phyloP scores from a whole-genome alignment of 2,329 filamentous ascomycete genomes.

The Cylindrodendrum hubeiense region DNA sequence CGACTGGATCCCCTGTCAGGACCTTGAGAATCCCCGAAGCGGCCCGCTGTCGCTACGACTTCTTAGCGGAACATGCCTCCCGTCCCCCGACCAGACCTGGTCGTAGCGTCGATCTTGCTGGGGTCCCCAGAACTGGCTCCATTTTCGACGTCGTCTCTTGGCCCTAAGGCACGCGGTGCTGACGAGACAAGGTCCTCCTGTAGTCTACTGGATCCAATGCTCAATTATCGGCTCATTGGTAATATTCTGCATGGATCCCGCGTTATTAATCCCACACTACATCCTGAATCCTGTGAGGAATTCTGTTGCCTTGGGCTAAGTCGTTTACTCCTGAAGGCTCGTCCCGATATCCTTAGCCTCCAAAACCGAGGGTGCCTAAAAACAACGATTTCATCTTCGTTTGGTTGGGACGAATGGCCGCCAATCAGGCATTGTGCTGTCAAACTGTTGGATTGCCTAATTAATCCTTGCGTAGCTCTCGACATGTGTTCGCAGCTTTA shows the following conservation, averaged over 20 bases:
- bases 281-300: too few relatives aligned
- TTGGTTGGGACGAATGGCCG: neutral
- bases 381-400: neutral
- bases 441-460: neutral
- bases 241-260: neutral
- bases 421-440: neutral
- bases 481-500: neutral
- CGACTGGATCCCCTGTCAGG: neutral
- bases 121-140: constrained; percentile 29
- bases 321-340: neutral
- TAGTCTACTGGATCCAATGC: neutral
- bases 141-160: constrained; percentile 33
- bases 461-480: neutral
- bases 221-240: neutral
- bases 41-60: constrained; percentile 15
- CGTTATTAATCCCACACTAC: constrained; percentile 1
- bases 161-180: constrained; percentile 2
- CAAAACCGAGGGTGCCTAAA: too few relatives aligned
- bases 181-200: neutral
- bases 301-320: neutral
- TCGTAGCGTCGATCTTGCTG: constrained; percentile 19
- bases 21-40: neutral
- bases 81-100: neutral
- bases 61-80: constrained; percentile 12
- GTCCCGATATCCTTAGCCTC: neutral